Evolutionary conservation across 1,284 basidiomycete genomes (phyloP).

Genomic region (Ceratobasidium theobromae): DNA sequence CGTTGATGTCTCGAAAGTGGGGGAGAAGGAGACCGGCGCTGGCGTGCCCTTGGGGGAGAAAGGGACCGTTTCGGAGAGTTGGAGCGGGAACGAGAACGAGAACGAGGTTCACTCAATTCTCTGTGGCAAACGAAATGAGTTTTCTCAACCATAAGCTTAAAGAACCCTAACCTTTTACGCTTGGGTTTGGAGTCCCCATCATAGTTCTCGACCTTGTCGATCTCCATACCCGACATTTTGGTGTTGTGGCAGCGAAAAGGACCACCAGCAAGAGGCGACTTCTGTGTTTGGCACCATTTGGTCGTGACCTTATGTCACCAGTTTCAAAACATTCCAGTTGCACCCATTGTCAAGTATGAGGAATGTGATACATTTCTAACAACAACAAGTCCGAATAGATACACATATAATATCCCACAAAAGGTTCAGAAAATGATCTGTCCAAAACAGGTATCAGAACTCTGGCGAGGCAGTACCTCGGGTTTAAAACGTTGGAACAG

Average conservation of each 20-base stretch:
- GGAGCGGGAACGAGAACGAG: constrained; percentile 25
- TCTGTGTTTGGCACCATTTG: constrained; percentile 7
- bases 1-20: constrained; percentile 3
- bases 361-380: neutral
- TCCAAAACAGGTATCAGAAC: too few species aligned
- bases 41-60: constrained; percentile 57
- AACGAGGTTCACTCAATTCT: constrained; percentile 10
- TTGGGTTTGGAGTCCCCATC: constrained; percentile 23
- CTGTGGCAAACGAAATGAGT: neutral
- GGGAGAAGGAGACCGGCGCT: constrained; percentile 41
- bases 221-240: constrained; percentile 28
- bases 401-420: neutral
- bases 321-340: neutral
- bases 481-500: constrained; percentile 23
- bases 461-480: too few species aligned
- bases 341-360: neutral
- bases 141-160: neutral
- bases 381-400: neutral
- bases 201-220: constrained; percentile 22
- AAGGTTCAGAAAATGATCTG: too few species aligned
- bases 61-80: constrained; percentile 46
- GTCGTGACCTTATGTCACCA: neutral
- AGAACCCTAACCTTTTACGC: constrained; percentile 7
- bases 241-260: neutral
- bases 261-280: constrained; percentile 7